phyloP scores from a whole-genome alignment of 345 rosid genomes.

The Salix exigua region DNA sequence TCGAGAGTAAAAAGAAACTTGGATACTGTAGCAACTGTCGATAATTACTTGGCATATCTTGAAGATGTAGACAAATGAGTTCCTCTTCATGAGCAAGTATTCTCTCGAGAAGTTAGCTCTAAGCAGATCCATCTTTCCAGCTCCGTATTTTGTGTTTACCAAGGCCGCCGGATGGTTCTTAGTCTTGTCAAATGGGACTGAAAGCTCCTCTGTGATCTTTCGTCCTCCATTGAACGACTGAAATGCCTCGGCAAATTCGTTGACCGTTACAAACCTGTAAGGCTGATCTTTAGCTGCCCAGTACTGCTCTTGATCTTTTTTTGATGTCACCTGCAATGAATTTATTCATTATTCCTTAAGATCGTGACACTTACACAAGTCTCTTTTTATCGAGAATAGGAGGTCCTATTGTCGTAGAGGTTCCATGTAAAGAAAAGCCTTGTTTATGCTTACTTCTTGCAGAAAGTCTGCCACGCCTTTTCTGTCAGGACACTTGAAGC shows the following conservation, averaged over 20 bases:
- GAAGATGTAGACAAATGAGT: constrained; percentile 45
- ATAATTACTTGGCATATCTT: constrained; percentile 53
- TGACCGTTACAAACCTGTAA: constrained; percentile 45
- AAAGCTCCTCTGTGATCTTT: constrained; percentile 37
- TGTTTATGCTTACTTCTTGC: constrained; percentile 16
- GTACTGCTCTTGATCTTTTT: constrained; percentile 67
- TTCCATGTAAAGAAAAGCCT: background rate
- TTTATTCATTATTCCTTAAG: background rate
- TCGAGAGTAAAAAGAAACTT: background rate
- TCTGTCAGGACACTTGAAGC: too few relatives aligned
- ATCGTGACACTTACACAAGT: background rate
- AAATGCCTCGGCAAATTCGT: constrained; percentile 53
- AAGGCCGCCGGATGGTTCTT: constrained; percentile 62
- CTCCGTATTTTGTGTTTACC: constrained; percentile 44
- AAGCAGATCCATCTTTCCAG: constrained; percentile 44
- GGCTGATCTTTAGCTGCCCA: constrained; percentile 47
- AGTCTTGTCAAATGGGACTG: constrained; percentile 40
- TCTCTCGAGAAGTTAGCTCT: constrained; percentile 56
- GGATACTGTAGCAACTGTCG: background rate
- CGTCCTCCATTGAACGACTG: constrained; percentile 37
- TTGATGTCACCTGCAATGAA: constrained; percentile 59
- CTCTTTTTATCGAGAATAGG: background rate
- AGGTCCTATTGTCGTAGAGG: background rate
- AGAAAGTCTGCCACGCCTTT: too few relatives aligned
- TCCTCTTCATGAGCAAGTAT: constrained; percentile 58